Evolutionary conservation across 768 basidiomycete species (phyloP).

Genomic region (Mycena vulgaris): DNA sequence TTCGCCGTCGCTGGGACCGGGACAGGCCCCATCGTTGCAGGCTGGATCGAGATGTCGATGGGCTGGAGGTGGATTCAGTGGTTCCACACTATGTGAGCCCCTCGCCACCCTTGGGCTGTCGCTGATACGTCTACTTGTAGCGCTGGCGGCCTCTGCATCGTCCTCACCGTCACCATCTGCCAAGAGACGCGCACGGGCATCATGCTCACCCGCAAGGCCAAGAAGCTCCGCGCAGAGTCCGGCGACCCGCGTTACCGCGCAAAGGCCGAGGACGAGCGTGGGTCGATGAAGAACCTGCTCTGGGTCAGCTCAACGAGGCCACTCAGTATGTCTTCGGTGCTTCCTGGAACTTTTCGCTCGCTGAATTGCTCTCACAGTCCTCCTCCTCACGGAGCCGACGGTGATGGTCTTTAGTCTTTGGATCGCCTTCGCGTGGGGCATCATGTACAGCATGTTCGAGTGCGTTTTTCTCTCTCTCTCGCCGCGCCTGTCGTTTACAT

Average conservation of each 20-base stretch:
- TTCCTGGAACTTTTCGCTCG: slow-evolving; percentile 22
- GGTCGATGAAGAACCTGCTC: slow-evolving; percentile 61
- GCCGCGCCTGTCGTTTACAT: slow-evolving; percentile 3
- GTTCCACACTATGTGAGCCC: slow-evolving; percentile 65
- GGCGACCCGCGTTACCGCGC: slow-evolving; percentile 66
- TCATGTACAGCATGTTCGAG: slow-evolving; percentile 63
- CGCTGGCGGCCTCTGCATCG: slow-evolving; percentile 57
- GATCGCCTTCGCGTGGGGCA: slow-evolving; percentile 70
- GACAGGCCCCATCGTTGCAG: slow-evolving; percentile 66
- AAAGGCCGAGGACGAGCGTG: slow-evolving; percentile 63
- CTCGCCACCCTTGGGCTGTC: slow-evolving; percentile 25
- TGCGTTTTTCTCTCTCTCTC: slow-evolving; percentile 41
- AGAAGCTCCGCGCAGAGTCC: slow-evolving; percentile 63
- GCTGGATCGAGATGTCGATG: slow-evolving; percentile 67
- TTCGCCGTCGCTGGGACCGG: slow-evolving; percentile 64
- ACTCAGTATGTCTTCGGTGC: slow-evolving; percentile 58
- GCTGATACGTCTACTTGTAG: slow-evolving; percentile 44
- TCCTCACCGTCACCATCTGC: slow-evolving; percentile 60
- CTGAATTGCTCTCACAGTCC: slow-evolving; percentile 44
- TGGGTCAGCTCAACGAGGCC: slow-evolving; percentile 67
- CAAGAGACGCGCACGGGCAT: slow-evolving; percentile 74
- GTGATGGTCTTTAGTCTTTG: slow-evolving; percentile 54
- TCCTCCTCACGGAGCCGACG: slow-evolving; percentile 39
- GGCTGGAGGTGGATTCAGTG: slow-evolving; percentile 80
- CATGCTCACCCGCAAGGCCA: slow-evolving; percentile 67